Conservation (phyloP, 164 flowering plant species). For the Chimonanthus salicifolius region DNA sequence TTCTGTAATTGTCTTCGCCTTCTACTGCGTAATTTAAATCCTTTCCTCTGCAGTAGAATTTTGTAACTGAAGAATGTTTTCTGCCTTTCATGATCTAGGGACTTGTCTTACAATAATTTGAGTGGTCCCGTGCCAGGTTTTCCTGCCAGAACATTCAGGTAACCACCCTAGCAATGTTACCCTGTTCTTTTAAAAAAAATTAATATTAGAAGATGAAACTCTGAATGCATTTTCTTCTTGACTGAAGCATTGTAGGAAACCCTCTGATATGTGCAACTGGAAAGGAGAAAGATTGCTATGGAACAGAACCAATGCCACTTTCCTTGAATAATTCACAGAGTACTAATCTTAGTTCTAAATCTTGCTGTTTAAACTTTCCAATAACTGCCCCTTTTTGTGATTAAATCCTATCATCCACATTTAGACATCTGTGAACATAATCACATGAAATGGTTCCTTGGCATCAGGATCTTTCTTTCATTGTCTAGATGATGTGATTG, state of each 20-base stretch:
- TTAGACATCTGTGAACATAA: too few species aligned
- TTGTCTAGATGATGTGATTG: too few species aligned
- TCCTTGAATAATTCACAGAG: constrained; percentile 57
- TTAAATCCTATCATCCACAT: not conserved
- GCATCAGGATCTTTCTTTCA: too few species aligned
- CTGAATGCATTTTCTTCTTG: not conserved
- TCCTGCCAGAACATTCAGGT: constrained; percentile 77
- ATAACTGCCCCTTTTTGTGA: not conserved
- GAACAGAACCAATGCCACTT: constrained; percentile 58
- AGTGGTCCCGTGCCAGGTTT: constrained; percentile 84
- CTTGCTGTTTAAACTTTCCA: too few species aligned
- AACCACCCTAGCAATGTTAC: constrained; percentile 14
- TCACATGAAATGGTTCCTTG: too few species aligned
- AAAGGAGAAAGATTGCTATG: constrained; percentile 67
- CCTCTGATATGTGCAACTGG: constrained; percentile 86
- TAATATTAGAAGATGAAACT: not conserved
- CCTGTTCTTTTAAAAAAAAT: not conserved
- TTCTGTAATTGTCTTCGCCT: constrained; percentile 53
- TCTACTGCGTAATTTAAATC: not conserved
- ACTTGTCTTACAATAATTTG: constrained; percentile 86
- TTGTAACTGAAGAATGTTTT: constrained; percentile 3
- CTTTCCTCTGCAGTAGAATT: not conserved
- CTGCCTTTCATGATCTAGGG: constrained; percentile 42
- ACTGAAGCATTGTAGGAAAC: constrained; percentile 80
- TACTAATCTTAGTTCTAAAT: constrained; percentile 22